Conservation (phyloP, 2,329 filamentous ascomycete species). For the Didymella pinodella region DNA sequence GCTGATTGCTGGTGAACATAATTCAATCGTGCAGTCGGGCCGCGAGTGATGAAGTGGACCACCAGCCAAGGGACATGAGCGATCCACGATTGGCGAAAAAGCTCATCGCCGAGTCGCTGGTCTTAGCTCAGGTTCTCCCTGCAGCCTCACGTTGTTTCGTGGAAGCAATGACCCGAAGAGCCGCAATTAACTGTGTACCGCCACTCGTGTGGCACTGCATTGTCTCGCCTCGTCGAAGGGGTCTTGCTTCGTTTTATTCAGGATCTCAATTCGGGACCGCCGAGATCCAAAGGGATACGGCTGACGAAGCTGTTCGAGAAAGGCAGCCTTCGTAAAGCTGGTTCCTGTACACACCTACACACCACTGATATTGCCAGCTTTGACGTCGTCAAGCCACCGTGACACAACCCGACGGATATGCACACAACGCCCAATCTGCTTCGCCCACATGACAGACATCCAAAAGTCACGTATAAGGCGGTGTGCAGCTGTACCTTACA, state of each 20-base stretch:
- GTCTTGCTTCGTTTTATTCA: background rate
- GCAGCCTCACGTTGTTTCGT: slow-evolving; percentile 13
- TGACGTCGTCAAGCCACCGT: slow-evolving; percentile 4
- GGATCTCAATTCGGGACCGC: slow-evolving; percentile 1
- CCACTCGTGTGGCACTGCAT: slow-evolving; percentile 13
- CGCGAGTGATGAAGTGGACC: background rate
- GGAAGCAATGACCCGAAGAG: slow-evolving; percentile 15
- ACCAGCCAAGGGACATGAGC: slow-evolving; percentile 1
- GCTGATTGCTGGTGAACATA: background rate
- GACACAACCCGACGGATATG: background rate
- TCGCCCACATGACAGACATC: background rate
- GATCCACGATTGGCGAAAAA: slow-evolving; percentile 18
- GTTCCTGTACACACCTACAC: background rate
- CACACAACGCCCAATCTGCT: background rate
- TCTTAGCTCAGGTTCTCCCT: slow-evolving; percentile 1
- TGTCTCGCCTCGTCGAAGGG: slow-evolving; percentile 9
- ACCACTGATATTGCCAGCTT: background rate
- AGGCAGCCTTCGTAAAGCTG: slow-evolving; percentile 2
- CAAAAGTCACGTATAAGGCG: background rate
- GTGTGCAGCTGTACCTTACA: background rate
- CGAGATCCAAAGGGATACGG: background rate
- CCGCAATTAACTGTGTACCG: slow-evolving; percentile 14
- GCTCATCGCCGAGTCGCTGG: slow-evolving; percentile 2
- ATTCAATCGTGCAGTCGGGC: background rate
- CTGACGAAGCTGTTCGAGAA: slow-evolving; percentile 1